Percentiles rank a stretch among this genome's conserved stretches.
Conservation (phyloP, 1,284 basidiomycete genomes). For the Rhodotorula mucilaginosa region DNA sequence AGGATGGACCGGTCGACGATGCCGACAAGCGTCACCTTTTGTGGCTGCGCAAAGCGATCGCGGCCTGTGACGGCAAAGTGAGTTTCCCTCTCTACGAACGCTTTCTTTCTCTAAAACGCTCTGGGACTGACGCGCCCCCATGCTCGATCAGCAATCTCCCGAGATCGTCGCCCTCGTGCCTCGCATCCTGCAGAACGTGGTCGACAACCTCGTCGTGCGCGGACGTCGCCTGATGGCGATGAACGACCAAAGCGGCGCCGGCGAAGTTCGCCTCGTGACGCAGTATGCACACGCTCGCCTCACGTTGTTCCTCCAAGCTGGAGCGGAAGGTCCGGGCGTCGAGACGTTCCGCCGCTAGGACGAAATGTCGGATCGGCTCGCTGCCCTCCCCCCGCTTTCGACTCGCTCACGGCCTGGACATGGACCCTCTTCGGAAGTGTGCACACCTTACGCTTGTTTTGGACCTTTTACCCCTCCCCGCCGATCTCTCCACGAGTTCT, state of each 20-base stretch:
- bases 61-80: conserved; percentile 30
- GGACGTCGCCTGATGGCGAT: conserved; percentile 6
- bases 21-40: conserved; percentile 15
- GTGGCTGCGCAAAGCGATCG: conserved; percentile 25
- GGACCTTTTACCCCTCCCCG: no score
- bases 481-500: no score
- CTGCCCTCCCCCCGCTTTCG: background rate
- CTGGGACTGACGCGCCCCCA: no score
- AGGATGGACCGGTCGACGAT: conserved; percentile 4
- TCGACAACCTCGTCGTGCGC: conserved; percentile 15
- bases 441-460: background rate
- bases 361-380: background rate
- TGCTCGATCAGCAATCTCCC: conserved; percentile 17
- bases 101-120: background rate
- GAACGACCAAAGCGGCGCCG: conserved; percentile 7
- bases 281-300: conserved; percentile 20
- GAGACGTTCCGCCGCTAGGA: conserved; percentile 8
- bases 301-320: conserved; percentile 6
- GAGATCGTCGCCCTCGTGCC: conserved; percentile 17
- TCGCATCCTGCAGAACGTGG: conserved; percentile 14
- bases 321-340: background rate
- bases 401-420: no score
- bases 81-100: background rate
- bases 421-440: background rate
- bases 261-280: conserved; percentile 16